Percentiles rank a stretch among this genome's conserved stretches.
phyloP scores from a whole-genome alignment of 352 stramenopile genomes.

The Phytophthora cryptogea region DNA sequence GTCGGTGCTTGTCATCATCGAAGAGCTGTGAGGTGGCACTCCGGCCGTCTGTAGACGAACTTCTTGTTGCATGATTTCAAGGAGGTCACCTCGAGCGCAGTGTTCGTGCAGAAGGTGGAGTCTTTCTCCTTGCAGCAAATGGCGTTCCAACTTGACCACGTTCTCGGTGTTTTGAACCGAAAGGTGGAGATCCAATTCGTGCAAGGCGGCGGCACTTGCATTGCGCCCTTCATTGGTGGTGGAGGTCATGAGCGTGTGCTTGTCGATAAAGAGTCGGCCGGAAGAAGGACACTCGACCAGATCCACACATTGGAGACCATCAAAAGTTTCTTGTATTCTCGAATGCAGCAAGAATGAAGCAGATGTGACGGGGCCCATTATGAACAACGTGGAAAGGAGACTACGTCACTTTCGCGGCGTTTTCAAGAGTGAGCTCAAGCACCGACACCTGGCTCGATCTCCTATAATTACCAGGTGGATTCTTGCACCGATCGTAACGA shows the following conservation, averaged over 20 bases:
- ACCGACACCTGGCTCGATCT: background rate
- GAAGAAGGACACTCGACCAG: conserved; percentile 44
- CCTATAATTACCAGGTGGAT: conserved; percentile 19
- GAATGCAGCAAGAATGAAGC: conserved; percentile 26
- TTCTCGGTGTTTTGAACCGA: conserved; percentile 40
- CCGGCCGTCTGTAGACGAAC: conserved; percentile 47
- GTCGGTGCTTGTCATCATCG: conserved; percentile 47
- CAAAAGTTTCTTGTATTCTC: conserved; percentile 42
- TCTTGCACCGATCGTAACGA: conserved; percentile 23
- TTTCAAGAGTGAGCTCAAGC: conserved; percentile 23
- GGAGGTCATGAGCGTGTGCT: conserved; percentile 56
- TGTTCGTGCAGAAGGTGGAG: conserved; percentile 74
- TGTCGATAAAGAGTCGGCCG: conserved; percentile 52
- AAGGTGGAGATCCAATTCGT: conserved; percentile 72
- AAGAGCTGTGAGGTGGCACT: conserved; percentile 22
- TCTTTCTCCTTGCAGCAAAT: conserved; percentile 52
- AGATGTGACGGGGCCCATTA: conserved; percentile 9
- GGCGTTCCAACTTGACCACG: conserved; percentile 55
- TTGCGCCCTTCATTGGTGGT: conserved; percentile 19
- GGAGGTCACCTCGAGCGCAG: conserved; percentile 65
- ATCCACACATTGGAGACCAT: conserved; percentile 56
- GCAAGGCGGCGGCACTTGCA: conserved; percentile 52
- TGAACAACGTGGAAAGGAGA: background rate
- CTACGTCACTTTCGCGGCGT: conserved; percentile 7
- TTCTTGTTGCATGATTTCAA: conserved; percentile 58